phyloP scores from a whole-genome alignment of 2,329 filamentous ascomycete genomes.

The Neopestalotiopsis rosae region DNA sequence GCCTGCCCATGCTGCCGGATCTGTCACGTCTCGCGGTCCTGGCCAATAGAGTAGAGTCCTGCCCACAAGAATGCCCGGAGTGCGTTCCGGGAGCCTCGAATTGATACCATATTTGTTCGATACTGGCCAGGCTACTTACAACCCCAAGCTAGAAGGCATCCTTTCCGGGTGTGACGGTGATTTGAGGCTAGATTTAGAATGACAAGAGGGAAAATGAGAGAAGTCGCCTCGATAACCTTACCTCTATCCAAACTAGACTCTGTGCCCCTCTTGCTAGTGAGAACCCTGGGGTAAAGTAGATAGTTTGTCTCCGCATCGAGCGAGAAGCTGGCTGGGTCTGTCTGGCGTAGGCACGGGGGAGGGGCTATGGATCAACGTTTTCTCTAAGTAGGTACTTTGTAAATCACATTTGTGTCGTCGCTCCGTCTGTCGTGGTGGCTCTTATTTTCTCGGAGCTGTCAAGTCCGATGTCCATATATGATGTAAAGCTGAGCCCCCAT shows the following conservation, averaged over 20 bases:
- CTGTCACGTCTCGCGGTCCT: not conserved
- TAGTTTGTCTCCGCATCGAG: not conserved
- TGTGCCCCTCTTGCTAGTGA: conserved; percentile 10
- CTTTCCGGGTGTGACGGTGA: not conserved
- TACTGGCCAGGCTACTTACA: not conserved
- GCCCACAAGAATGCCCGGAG: not conserved
- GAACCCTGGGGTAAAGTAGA: not conserved
- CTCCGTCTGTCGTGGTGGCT: not conserved
- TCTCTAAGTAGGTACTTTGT: not conserved
- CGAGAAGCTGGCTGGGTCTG: not conserved
- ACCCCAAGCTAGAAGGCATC: not conserved
- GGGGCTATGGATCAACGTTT: conserved; percentile 7
- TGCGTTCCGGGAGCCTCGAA: not conserved
- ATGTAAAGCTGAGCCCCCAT: not conserved
- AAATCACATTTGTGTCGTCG: not conserved
- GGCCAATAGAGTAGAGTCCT: not conserved
- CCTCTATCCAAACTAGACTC: not conserved
- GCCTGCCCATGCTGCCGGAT: not conserved
- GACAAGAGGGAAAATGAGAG: not conserved
- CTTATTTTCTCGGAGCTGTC: not conserved
- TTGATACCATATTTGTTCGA: not conserved
- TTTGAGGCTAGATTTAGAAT: not conserved
- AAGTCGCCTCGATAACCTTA: not conserved
- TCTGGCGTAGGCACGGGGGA: not conserved
- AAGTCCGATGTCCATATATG: conserved; percentile 11